Evolutionary conservation across 148 eudicot species (phyloP).

Genomic region (Nyssa sinensis): DNA sequence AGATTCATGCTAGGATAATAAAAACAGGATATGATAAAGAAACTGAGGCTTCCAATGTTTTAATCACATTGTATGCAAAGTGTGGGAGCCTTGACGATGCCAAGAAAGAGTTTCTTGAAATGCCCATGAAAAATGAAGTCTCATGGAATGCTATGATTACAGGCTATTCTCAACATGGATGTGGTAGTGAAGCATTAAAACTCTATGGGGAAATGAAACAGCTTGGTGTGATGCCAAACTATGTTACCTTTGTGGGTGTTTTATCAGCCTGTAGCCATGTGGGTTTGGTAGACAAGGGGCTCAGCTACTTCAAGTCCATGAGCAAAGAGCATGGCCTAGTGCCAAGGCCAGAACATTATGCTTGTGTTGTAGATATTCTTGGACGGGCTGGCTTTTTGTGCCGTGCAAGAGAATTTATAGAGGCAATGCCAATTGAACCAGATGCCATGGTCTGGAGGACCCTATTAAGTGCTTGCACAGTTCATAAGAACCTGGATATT

Average conservation of each 20-base stretch:
- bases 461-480: slow-evolving; percentile 76
- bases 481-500: slow-evolving; percentile 64
- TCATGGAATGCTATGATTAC: slow-evolving; percentile 94
- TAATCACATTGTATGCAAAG: slow-evolving; percentile 74
- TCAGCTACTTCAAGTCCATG: slow-evolving; percentile 73
- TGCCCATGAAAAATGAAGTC: slow-evolving; percentile 57
- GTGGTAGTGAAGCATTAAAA: slow-evolving; percentile 61
- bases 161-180: slow-evolving; percentile 87
- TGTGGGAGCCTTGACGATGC: slow-evolving; percentile 81
- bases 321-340: slow-evolving; percentile 53
- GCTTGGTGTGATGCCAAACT: slow-evolving; percentile 55
- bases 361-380: slow-evolving; percentile 77
- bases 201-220: slow-evolving; percentile 74
- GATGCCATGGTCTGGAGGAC: slow-evolving; percentile 92
- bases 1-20: slow-evolving; percentile 68
- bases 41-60: slow-evolving; percentile 76
- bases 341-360: slow-evolving; percentile 80
- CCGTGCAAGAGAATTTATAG: slow-evolving; percentile 66
- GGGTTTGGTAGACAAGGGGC: slow-evolving; percentile 82
- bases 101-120: slow-evolving; percentile 52
- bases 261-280: slow-evolving; percentile 94
- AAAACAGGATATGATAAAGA: slow-evolving; percentile 62
- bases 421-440: slow-evolving; percentile 71
- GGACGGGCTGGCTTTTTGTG: slow-evolving; percentile 72
- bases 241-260: slow-evolving; percentile 76